Conservation (phyloP, 257 asterid species). For the Schizonepeta tenuifolia region DNA sequence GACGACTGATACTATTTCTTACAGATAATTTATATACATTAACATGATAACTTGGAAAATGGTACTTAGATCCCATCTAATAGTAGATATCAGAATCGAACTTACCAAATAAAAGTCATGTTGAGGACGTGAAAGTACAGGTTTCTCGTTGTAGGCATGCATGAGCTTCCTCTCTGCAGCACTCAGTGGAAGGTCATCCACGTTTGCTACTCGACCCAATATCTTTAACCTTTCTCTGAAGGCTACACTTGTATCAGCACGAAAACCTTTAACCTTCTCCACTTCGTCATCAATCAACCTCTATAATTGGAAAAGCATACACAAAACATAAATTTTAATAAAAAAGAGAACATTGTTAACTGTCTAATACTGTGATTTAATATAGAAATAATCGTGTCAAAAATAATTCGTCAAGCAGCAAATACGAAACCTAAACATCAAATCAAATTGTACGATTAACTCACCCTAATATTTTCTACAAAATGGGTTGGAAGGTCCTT, state of each 20-base stretch:
- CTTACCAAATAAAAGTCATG: constrained; percentile 78
- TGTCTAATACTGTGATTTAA: not conserved
- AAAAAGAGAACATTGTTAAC: not conserved
- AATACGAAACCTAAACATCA: not conserved
- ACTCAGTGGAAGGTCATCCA: constrained; percentile 86
- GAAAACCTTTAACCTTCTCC: constrained; percentile 86
- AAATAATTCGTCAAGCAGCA: not conserved
- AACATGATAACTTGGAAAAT: not conserved
- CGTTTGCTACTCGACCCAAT: constrained; percentile 85
- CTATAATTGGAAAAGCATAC: constrained; percentile 43
- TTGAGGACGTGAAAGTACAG: constrained; percentile 98
- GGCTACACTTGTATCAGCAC: constrained; percentile 61
- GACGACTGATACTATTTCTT: no score
- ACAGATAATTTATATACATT: no score
- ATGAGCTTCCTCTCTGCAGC: constrained; percentile 92
- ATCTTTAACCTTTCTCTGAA: constrained; percentile 93
- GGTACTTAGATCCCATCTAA: not conserved
- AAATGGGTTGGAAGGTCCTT: constrained; percentile 69
- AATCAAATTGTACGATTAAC: constrained; percentile 3
- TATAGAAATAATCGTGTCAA: not conserved
- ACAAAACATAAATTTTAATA: not conserved
- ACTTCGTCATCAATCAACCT: constrained; percentile 75
- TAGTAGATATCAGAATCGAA: not conserved
- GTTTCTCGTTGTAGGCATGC: constrained; percentile 94
- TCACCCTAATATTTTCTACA: constrained; percentile 80